A percentile compares a stretch with the other conserved stretches of the same genome.
phyloP scores from a whole-genome alignment of 345 rosid species.

The Euclidium syriacum region DNA sequence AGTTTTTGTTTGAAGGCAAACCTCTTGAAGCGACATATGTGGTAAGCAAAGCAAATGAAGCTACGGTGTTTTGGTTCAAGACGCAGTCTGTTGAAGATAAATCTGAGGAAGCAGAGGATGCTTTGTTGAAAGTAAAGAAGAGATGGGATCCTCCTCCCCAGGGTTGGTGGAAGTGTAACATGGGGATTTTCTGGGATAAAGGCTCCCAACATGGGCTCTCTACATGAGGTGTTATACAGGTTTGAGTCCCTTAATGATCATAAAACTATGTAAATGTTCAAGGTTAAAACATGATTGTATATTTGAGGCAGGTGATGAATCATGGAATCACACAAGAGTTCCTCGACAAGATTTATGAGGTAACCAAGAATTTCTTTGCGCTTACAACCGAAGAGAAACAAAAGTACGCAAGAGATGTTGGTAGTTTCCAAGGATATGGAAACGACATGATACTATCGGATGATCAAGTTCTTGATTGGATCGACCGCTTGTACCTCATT shows the following conservation, averaged over 20 bases:
- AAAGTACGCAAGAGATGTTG: constrained; percentile 37
- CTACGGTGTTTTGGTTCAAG: no score
- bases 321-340: constrained; percentile 47
- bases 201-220: no score
- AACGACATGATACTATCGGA: constrained; percentile 50
- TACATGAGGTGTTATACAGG: constrained; percentile 59
- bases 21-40: no score
- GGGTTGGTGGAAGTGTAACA: no score
- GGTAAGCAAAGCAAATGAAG: no score
- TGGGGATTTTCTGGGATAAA: no score
- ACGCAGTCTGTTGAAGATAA: no score
- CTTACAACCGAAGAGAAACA: constrained; percentile 45
- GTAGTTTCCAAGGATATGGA: constrained; percentile 52
- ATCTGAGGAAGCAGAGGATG: no score
- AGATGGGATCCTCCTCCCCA: no score
- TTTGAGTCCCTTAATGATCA: neutral
- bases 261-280: neutral
- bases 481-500: constrained; percentile 37
- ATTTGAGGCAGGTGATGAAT: constrained; percentile 33
- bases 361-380: constrained; percentile 41
- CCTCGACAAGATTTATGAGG: constrained; percentile 37
- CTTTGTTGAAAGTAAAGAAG: no score
- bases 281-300: neutral
- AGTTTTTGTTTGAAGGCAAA: no score
- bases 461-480: no score